Evolutionary conservation across 345 rosid species (phyloP), one percentile per base, ranked within the genome.

Genomic region (Geranium rotundifolium): DNA sequence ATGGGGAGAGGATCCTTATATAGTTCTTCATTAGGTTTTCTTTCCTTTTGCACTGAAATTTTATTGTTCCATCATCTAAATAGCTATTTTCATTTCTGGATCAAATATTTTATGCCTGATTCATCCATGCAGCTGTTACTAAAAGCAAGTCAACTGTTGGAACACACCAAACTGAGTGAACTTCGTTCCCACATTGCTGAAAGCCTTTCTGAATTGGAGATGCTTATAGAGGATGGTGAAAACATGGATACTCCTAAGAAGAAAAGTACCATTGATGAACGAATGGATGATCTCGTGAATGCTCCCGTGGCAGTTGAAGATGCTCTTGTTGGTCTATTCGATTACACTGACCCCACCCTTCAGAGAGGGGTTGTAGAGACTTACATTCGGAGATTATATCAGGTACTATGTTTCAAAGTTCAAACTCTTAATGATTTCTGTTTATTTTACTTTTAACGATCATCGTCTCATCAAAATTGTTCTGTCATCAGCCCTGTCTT

Each of bases 171-270:
- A 72, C 78, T 95, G 73, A 88, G 97, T 54, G 99, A 95, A 76
- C 99, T 95, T 70, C 96, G 97, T 66, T 95, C 97, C 60, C 79
- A 72, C 78, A 95, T 95, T 71, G 96, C 97, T 30, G 81, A 97
- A 84, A 95, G 87, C 76, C 92, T 95, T 63, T 95, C 99, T 30
- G 99, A 90, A 77, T 73, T 95, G 66, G 99, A 95, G 80, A 95
- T 95, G 99, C 88, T 95, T 77, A 95, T 96, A 6, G 99, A 90
- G 81, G 99, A 95, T 77, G 99, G 96, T 64, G 99, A 90, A 80
- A 84, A 66, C 77, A 86, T 95, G 96, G 99, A 95, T 73, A 95
- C 97, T 72, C 99, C 99, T 29, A 90, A 85, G 79, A 82, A 96
- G 75, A 95, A 88, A 78, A 90, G 87, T 80, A 97, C 97, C 72